Conservation (phyloP, 495 filamentous ascomycete genomes). For the Talaromyces wortmannii region DNA sequence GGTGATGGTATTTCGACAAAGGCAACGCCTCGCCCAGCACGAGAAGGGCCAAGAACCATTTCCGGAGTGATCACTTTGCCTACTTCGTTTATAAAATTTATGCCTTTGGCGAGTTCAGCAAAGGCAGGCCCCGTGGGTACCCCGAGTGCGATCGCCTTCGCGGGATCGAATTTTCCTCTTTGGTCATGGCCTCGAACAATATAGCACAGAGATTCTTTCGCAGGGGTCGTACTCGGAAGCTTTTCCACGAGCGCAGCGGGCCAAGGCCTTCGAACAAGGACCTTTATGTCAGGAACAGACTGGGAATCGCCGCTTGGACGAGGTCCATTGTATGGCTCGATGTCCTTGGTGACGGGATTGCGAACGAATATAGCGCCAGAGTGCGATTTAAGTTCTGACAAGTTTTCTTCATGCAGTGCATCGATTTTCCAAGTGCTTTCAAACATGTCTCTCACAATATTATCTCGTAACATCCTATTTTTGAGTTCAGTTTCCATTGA, state of each 20-base stretch:
- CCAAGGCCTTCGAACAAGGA: conserved; percentile 76
- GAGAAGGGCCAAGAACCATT: conserved; percentile 55
- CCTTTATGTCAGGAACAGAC: conserved; percentile 57
- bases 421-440: conserved; percentile 69
- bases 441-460: conserved; percentile 74
- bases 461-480: conserved; percentile 46
- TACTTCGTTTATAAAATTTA: conserved; percentile 43
- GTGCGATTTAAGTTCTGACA: conserved; percentile 48
- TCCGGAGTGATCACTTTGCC: conserved; percentile 55
- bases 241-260: conserved; percentile 58
- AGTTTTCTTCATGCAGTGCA: conserved; percentile 52
- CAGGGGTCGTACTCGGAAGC: conserved; percentile 60
- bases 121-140: conserved; percentile 48
- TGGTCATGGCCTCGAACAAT: conserved; percentile 67
- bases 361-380: conserved; percentile 61
- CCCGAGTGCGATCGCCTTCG: conserved; percentile 53
- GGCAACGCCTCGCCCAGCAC: conserved; percentile 59
- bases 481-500: conserved; percentile 12
- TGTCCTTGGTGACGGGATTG: conserved; percentile 52
- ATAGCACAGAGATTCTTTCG: conserved; percentile 69
- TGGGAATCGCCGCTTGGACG: conserved; percentile 37
- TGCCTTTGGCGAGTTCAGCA: conserved; percentile 46
- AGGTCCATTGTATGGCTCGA: conserved; percentile 63
- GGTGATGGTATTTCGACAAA: conserved; percentile 69
- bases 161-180: conserved; percentile 70